phyloP scores from a whole-genome alignment of 345 rosid genomes.

The Aquilaria malaccensis region DNA sequence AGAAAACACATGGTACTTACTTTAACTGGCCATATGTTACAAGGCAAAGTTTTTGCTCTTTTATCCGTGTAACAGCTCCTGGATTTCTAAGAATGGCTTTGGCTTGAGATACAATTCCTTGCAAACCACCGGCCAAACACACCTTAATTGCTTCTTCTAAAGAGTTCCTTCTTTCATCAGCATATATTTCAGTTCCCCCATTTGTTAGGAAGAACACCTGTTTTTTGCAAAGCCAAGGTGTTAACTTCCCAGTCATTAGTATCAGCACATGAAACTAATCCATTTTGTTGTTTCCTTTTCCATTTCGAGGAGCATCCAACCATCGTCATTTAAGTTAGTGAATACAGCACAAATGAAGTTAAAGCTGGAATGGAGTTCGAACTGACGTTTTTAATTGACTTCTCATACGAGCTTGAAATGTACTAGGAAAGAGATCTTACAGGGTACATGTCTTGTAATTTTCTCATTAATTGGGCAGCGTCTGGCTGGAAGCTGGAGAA shows the following conservation, averaged over 20 bases:
- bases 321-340: background rate
- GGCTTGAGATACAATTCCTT: constrained; percentile 64
- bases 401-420: background rate
- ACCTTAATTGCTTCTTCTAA: constrained; percentile 56
- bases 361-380: too few species aligned
- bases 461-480: constrained; percentile 41
- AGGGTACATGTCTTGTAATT: constrained; percentile 39
- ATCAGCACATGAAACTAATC: background rate
- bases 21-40: constrained; percentile 61
- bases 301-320: too few species aligned
- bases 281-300: too few species aligned
- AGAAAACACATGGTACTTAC: constrained; percentile 24
- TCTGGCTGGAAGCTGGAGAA: constrained; percentile 78
- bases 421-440: constrained; percentile 23
- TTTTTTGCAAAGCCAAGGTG: constrained; percentile 1
- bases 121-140: constrained; percentile 41
- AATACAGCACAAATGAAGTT: too few species aligned
- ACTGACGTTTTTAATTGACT: too few species aligned
- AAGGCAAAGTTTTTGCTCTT: constrained; percentile 49
- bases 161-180: constrained; percentile 49
- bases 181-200: constrained; percentile 48
- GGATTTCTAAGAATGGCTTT: constrained; percentile 51
- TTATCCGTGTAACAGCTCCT: constrained; percentile 27
- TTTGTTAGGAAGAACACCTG: constrained; percentile 70
- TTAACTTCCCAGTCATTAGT: background rate